phyloP scores from a whole-genome alignment of 768 basidiomycete genomes.

The Lenzites betulinus region DNA sequence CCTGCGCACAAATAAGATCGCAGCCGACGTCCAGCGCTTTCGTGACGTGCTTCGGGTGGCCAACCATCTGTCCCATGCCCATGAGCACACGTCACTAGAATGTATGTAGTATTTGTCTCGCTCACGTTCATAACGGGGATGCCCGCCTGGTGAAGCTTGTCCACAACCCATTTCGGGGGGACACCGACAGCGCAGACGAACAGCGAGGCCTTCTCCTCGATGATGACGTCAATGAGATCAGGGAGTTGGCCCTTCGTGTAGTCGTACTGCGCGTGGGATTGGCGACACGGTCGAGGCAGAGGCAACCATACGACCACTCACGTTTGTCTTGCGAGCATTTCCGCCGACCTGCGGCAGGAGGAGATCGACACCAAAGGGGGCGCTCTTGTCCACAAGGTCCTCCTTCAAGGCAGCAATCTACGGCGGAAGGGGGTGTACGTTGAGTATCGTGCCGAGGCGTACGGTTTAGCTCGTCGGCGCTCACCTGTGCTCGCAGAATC shows the following conservation, averaged over 20 bases:
- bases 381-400: slow-evolving; percentile 69
- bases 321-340: slow-evolving; percentile 89
- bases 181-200: slow-evolving; percentile 94
- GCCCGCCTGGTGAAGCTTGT: slow-evolving; percentile 79
- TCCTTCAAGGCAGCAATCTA: slow-evolving; percentile 77
- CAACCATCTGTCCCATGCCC: slow-evolving; percentile 63
- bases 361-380: slow-evolving; percentile 90
- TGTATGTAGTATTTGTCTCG: not conserved
- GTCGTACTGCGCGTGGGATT: slow-evolving; percentile 56
- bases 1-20: slow-evolving; percentile 94
- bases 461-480: slow-evolving; percentile 6
- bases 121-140: slow-evolving; percentile 86
- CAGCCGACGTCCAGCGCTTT: slow-evolving; percentile 84
- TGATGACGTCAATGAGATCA: slow-evolving; percentile 86
- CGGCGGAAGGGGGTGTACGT: not conserved
- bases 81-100: too few relatives aligned
- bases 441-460: not conserved
- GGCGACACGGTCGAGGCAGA: not conserved
- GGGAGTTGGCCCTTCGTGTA: slow-evolving; percentile 88
- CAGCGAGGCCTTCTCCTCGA: slow-evolving; percentile 83
- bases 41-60: slow-evolving; percentile 87
- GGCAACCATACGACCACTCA: slow-evolving; percentile 32
- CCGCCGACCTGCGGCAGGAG: slow-evolving; percentile 87
- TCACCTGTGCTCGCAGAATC: slow-evolving; percentile 74
- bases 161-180: slow-evolving; percentile 78